phyloP scores from a whole-genome alignment of 2,329 filamentous ascomycete species.

The Ophiostoma perfectum region DNA sequence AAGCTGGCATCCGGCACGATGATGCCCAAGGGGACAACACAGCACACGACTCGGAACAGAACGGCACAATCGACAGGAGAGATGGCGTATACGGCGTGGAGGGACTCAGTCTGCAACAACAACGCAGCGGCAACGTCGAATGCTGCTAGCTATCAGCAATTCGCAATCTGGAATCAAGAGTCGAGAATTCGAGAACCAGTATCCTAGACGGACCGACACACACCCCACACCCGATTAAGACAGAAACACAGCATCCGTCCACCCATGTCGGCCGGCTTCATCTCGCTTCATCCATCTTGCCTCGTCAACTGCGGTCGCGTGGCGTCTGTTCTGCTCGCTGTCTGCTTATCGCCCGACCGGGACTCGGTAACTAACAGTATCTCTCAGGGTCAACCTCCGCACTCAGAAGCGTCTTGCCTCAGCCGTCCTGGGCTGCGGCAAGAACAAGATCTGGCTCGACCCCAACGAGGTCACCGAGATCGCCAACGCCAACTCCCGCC shows the following conservation, averaged over 20 bases:
- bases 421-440: slow-evolving; percentile 95
- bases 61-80: not conserved
- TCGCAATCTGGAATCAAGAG: not conserved
- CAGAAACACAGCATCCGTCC: not conserved
- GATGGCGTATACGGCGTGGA: not conserved
- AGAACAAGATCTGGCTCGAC: slow-evolving; percentile 99
- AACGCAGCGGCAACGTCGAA: not conserved
- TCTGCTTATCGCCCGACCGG: not conserved
- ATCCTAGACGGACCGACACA: not conserved
- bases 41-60: not conserved
- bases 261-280: not conserved
- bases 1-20: not conserved
- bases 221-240: not conserved
- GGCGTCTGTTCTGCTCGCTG: too few species aligned
- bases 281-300: not conserved
- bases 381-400: slow-evolving; percentile 93
- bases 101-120: not conserved
- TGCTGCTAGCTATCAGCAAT: not conserved
- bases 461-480: slow-evolving; percentile 99
- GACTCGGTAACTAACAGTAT: not conserved
- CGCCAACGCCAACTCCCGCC: slow-evolving; percentile 99
- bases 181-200: not conserved
- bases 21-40: not conserved
- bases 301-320: too few species aligned
- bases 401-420: slow-evolving; percentile 99